phyloP scores from a whole-genome alignment of 345 rosid species.

The Trapa bicornis region DNA sequence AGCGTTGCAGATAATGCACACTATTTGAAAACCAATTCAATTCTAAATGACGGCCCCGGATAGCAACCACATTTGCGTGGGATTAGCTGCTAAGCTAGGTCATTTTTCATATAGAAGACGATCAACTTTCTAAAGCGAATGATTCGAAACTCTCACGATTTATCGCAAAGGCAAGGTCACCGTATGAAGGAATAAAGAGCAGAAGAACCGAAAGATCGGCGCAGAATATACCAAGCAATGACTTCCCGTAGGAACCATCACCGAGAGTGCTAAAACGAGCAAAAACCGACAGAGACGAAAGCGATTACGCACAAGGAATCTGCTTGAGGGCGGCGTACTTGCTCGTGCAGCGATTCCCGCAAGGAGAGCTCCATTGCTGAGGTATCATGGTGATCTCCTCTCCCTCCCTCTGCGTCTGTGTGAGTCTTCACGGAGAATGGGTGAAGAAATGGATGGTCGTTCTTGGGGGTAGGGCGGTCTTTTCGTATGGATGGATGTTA shows the following conservation, averaged over 20 bases:
- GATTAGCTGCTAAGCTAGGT: neutral
- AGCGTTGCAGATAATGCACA: neutral
- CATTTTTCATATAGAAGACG: neutral
- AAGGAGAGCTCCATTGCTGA: conserved; percentile 79
- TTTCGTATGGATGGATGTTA: neutral
- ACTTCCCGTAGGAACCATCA: neutral
- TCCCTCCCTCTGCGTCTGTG: conserved; percentile 9
- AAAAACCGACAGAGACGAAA: neutral
- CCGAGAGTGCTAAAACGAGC: neutral
- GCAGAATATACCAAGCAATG: neutral
- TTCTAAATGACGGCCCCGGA: neutral
- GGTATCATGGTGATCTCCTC: conserved; percentile 39
- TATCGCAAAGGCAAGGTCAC: neutral
- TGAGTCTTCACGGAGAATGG: neutral
- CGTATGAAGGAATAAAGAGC: neutral
- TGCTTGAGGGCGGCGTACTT: conserved; percentile 72
- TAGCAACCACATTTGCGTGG: neutral
- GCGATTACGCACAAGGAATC: conserved; percentile 50
- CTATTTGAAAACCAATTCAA: neutral
- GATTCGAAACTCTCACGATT: neutral
- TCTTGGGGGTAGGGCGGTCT: neutral
- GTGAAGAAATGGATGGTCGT: neutral
- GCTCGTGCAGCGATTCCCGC: conserved; percentile 65
- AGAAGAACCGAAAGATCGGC: neutral
- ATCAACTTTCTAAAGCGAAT: neutral